Evolutionary conservation across 2,329 filamentous ascomycete species (phyloP).

Genomic region (Venturia pyrina): DNA sequence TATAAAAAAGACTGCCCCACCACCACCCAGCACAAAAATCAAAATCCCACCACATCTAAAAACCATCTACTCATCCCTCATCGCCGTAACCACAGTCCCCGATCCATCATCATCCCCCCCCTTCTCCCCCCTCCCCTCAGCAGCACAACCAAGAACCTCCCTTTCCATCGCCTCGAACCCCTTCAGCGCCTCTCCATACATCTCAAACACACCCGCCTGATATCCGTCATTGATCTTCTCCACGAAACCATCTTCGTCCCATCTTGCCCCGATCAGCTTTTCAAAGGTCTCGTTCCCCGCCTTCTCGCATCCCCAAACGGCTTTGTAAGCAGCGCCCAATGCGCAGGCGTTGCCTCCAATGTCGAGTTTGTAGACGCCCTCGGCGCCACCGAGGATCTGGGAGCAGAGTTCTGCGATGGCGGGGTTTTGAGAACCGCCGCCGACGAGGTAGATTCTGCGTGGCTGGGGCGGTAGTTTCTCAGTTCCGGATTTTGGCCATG

Average conservation of each 20-base stretch:
- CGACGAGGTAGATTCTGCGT: constrained; percentile 84
- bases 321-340: constrained; percentile 88
- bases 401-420: constrained; percentile 80
- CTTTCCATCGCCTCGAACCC: constrained; percentile 71
- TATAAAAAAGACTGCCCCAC: too few relatives aligned
- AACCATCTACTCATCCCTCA: background rate
- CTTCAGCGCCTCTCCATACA: constrained; percentile 65
- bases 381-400: constrained; percentile 76
- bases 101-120: background rate
- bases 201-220: constrained; percentile 59
- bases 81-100: background rate
- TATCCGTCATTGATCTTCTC: constrained; percentile 78
- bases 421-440: constrained; percentile 80
- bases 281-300: constrained; percentile 65
- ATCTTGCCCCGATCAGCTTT: constrained; percentile 70
- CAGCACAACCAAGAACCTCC: constrained; percentile 42
- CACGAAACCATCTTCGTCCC: constrained; percentile 77
- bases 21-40: too few relatives aligned
- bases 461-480: constrained; percentile 66
- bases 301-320: constrained; percentile 80
- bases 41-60: too few relatives aligned
- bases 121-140: constrained; percentile 20
- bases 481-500: constrained; percentile 30
- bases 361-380: constrained; percentile 88
- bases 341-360: constrained; percentile 94